Conservation (phyloP, 2,329 filamentous ascomycete species). For the Dothideomycetes sp. region DNA sequence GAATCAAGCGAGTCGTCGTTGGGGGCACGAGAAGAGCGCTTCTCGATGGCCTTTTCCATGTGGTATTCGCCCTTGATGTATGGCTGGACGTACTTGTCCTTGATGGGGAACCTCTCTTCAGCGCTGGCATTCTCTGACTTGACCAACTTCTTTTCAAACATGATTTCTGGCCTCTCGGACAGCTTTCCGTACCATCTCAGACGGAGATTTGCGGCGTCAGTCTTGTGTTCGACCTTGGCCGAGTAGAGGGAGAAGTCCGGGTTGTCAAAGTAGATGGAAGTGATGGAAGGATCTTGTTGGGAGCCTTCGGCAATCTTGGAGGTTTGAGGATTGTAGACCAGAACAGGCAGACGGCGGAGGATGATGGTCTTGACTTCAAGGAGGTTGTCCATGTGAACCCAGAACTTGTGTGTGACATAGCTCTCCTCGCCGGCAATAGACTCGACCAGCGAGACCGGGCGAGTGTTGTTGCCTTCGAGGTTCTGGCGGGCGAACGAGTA, state of each 20-base stretch:
- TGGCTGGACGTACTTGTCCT: constrained; percentile 84
- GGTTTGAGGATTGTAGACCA: constrained; percentile 84
- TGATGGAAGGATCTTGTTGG: constrained; percentile 77
- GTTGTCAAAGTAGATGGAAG: constrained; percentile 93
- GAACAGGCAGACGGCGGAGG: constrained; percentile 76
- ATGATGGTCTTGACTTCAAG: constrained; percentile 96
- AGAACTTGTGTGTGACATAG: constrained; percentile 88
- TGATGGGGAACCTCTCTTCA: constrained; percentile 74
- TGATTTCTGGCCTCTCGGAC: constrained; percentile 66
- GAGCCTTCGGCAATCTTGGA: constrained; percentile 72
- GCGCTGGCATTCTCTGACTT: constrained; percentile 66
- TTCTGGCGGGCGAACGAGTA: constrained; percentile 89
- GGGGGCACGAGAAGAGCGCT: constrained; percentile 69
- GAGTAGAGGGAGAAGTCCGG: constrained; percentile 76
- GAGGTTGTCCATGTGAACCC: constrained; percentile 91
- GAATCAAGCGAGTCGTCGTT: constrained; percentile 54
- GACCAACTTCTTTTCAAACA: constrained; percentile 82
- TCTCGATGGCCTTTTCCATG: constrained; percentile 82
- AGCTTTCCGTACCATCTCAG: constrained; percentile 89
- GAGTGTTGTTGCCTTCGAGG: constrained; percentile 50
- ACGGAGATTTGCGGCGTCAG: constrained; percentile 71
- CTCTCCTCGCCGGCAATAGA: constrained; percentile 43
- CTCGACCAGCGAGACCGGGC: constrained; percentile 34
- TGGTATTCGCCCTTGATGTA: constrained; percentile 83
- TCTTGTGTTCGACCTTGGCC: constrained; percentile 68